Conservation (phyloP, 768 basidiomycete genomes). For the Hericium alpestre region DNA sequence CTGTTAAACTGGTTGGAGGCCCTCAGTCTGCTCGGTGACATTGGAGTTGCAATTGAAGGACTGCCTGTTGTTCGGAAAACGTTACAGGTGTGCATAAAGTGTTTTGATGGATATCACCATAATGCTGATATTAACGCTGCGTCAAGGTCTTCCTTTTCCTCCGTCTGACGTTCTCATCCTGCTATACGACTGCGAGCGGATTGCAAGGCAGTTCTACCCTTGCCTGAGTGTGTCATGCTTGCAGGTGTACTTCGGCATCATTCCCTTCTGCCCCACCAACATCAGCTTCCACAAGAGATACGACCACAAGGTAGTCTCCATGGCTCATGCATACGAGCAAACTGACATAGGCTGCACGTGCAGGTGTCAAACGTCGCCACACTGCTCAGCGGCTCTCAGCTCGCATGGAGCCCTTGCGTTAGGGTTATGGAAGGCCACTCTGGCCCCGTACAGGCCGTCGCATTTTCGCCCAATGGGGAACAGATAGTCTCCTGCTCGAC, state of each 20-base stretch:
- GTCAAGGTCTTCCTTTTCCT: not conserved
- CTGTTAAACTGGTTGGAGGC: not conserved
- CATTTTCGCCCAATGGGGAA: not conserved
- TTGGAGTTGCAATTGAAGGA: not conserved
- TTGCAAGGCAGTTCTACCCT: not conserved
- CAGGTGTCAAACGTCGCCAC: not conserved
- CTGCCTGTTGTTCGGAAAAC: not conserved
- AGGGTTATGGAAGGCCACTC: not conserved
- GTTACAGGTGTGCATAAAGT: not conserved
- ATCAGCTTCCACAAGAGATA: not conserved
- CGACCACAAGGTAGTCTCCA: not conserved
- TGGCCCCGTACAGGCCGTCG: not conserved
- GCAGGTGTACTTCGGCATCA: not conserved
- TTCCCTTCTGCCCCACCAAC: not conserved
- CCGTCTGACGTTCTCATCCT: not conserved
- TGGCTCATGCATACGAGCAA: no score
- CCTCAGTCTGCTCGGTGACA: not conserved
- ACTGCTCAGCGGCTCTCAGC: not conserved
- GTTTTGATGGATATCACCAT: no score
- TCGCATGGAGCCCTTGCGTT: not conserved
- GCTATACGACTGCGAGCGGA: not conserved
- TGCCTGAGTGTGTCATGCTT: not conserved
- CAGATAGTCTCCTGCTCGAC: not conserved
- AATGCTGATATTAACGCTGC: no score
- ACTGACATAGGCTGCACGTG: no score